These are phyloP conservation scores for Hanseniaspora thailandica DNA, from an alignment of 805 yeast species.

Conservation along the genomic window DNA sequence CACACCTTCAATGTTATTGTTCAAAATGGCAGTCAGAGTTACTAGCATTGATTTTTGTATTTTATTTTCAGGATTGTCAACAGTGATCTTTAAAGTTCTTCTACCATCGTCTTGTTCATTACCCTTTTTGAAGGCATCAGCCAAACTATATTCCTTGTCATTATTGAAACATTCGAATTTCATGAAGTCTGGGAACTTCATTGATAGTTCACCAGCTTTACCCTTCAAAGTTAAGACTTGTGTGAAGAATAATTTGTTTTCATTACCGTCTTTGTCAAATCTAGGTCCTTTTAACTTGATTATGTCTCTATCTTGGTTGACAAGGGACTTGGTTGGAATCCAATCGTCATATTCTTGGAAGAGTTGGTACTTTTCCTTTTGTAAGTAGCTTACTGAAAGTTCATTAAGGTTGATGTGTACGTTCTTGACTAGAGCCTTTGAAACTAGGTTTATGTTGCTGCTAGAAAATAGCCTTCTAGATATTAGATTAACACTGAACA, in stretches of 20 bases:
- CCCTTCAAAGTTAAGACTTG: conserved; percentile 52
- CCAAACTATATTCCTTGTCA: conserved; percentile 11
- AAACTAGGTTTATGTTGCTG: not conserved
- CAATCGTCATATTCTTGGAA: conserved; percentile 13
- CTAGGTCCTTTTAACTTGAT: conserved; percentile 40
- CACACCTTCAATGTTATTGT: conserved; percentile 74
- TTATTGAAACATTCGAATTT: conserved; percentile 28
- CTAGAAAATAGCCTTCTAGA: conserved; percentile 1
- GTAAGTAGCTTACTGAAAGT: not conserved
- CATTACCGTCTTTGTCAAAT: conserved; percentile 52
- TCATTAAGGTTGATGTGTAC: conserved; percentile 8
- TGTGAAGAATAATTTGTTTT: conserved; percentile 45
- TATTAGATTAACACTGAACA: not conserved
- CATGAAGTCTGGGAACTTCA: conserved; percentile 66
- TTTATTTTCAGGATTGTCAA: conserved; percentile 45
- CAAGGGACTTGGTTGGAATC: not conserved
- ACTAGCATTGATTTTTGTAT: conserved; percentile 92
- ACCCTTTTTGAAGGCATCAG: not conserved
- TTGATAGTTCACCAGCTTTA: conserved; percentile 57
- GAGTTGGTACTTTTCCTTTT: conserved; percentile 4
- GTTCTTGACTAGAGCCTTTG: not conserved
- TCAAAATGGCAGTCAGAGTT: conserved; percentile 65
- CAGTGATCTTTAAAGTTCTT: conserved; percentile 40
- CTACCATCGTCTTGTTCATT: conserved; percentile 18
- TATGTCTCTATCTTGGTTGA: conserved; percentile 8